Base-by-base conservation (phyloP, 495 filamentous ascomycete genomes). In the Barbatosphaeria neglecta region DNA sequence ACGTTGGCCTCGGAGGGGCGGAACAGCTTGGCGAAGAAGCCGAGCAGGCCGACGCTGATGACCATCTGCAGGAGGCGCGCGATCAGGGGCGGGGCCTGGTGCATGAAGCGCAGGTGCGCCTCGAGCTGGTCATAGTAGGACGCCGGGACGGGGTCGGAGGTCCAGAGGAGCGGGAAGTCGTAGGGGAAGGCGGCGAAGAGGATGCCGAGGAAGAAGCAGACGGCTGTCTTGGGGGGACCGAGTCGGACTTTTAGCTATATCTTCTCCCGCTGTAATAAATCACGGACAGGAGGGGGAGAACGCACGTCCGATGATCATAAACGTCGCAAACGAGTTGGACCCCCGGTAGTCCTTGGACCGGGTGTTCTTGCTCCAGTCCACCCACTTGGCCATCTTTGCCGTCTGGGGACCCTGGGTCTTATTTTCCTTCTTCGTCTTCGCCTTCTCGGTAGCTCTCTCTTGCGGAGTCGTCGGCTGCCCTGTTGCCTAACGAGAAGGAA, bases 121-220 rank as follows among this genome's bases (percentile, higher is more conserved):
- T 97, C 90, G 25, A 95, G 74, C 58, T 84, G 77, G 63, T 82
- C 75, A 61, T 80, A 85, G 75, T 84, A 86, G n/a, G 73, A 61
- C 15, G 68, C 52, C 9, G 78, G 70, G 28, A 83, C 77, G 0
- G 75, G 71, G 40, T 71, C 69, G 6, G 78, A 76, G 25, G 85
- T 83, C 92, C 92, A 98, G 28, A 98, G 86, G 48, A 96, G 83
- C 42, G 90, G 87, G 73, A 90, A 95, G 78, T 98, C 92, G 75
- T 96, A 97, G 48, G 93, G 87, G 69, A 96, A 93, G 54, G 82
- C 77, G 62, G 88, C 87, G 82, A 97, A 98, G 67, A 98, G 83
- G 61, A 97, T 92, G 55, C 92, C 92, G 47, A 98, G 83, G 80
- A 94, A 92, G 79, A 98, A 98, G 60, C 82, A 90, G 24, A 83